These are phyloP conservation scores for Linnemannia schmuckeri DNA, from an alignment of 192 early-diverging fungal species.

Conservation along the genomic window DNA sequence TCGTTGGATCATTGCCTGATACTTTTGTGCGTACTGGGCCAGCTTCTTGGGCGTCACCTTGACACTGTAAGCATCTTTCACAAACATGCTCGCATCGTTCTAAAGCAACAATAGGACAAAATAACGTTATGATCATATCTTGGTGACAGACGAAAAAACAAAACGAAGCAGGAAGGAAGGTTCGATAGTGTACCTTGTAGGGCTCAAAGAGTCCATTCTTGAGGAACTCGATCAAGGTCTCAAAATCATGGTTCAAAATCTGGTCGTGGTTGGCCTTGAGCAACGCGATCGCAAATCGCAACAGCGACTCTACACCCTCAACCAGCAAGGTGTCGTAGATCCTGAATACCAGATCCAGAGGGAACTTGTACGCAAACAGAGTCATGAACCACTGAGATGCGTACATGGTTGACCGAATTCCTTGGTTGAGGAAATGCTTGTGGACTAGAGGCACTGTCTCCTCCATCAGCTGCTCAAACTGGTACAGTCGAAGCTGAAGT, in stretches of 20 bases:
- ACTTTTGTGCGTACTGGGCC: slow-evolving; percentile 79
- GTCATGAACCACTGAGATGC: slow-evolving; percentile 99
- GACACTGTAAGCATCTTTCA: slow-evolving; percentile 86
- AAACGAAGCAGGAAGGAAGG: neutral
- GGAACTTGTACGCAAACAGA: slow-evolving; percentile 97
- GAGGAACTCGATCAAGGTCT: slow-evolving; percentile 86
- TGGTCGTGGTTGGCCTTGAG: slow-evolving; percentile 84
- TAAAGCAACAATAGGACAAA: slow-evolving; percentile 11
- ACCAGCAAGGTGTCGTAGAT: slow-evolving; percentile 95
- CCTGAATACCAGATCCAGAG: slow-evolving; percentile 92
- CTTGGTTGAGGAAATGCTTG: slow-evolving; percentile 86
- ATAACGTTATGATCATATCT: neutral
- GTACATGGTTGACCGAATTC: slow-evolving; percentile 92
- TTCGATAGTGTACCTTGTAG: slow-evolving; percentile 77
- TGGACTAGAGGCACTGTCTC: slow-evolving; percentile 85
- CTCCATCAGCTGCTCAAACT: slow-evolving; percentile 88
- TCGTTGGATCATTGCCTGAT: slow-evolving; percentile 60
- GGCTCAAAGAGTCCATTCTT: slow-evolving; percentile 90
- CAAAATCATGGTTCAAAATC: slow-evolving; percentile 90
- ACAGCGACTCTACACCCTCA: slow-evolving; percentile 91
- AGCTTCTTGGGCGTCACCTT: slow-evolving; percentile 78
- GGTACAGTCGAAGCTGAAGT: slow-evolving; percentile 89
- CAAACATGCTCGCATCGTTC: slow-evolving; percentile 79
- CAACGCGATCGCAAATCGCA: slow-evolving; percentile 90
- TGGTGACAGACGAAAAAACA: neutral